Evolutionary conservation across 108 stramenopile species (phyloP).

Genomic region (Craspedostauros australis): DNA sequence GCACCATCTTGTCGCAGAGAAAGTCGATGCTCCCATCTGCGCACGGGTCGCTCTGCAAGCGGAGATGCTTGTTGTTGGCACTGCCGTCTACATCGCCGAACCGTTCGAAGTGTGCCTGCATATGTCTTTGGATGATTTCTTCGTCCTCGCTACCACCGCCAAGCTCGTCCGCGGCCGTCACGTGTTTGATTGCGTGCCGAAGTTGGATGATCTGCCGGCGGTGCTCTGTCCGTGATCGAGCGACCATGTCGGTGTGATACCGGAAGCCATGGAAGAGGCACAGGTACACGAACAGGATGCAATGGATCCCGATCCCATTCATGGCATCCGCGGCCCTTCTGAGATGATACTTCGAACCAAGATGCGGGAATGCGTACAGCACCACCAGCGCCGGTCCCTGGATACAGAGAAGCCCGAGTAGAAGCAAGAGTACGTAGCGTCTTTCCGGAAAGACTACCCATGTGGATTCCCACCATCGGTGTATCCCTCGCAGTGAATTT

Average conservation of each 20-base stretch:
- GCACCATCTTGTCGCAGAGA: conserved; percentile 51
- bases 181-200: conserved; percentile 46
- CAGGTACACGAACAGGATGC: conserved; percentile 63
- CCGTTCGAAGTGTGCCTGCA: conserved; percentile 44
- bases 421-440: conserved; percentile 54
- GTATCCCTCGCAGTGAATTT: conserved; percentile 1
- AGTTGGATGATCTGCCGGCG: conserved; percentile 56
- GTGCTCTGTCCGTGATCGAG: conserved; percentile 51
- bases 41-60: conserved; percentile 58
- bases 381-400: conserved; percentile 64
- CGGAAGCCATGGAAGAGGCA: conserved; percentile 71
- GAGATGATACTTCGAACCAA: conserved; percentile 34
- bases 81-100: conserved; percentile 73
- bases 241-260: conserved; percentile 64
- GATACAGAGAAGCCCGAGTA: conserved; percentile 52
- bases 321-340: conserved; percentile 49
- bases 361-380: conserved; percentile 38
- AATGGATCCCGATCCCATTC: conserved; percentile 62
- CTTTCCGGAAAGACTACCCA: conserved; percentile 77
- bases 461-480: conserved; percentile 68
- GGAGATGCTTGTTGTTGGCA: conserved; percentile 27
- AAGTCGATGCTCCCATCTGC: conserved; percentile 67
- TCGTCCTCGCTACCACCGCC: conserved; percentile 11
- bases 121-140: conserved; percentile 27
- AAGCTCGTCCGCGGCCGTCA: conserved; percentile 17